Evolutionary conservation across 2,329 filamentous ascomycete genomes (phyloP).

Genomic region (Ophiognomonia clavigignenti-juglandacearum): DNA sequence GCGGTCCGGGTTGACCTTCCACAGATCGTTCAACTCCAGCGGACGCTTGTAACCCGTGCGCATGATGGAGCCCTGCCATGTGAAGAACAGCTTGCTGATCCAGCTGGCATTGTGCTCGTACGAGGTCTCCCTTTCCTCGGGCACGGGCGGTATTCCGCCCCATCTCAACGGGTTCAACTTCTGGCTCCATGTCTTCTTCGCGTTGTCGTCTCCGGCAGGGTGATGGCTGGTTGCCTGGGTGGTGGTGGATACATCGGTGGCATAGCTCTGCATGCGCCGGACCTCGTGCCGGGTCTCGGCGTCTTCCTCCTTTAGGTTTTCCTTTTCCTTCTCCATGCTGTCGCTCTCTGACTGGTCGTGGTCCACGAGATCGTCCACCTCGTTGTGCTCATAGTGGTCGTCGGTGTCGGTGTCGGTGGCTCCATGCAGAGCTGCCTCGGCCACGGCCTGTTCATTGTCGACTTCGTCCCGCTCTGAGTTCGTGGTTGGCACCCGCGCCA

Average conservation of each 20-base stretch:
- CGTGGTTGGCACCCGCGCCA: slow-evolving; percentile 16
- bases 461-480: slow-evolving; percentile 13
- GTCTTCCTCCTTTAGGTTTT: slow-evolving; percentile 18
- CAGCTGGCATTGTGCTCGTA: slow-evolving; percentile 70
- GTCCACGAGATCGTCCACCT: slow-evolving; percentile 12
- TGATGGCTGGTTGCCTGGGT: slow-evolving; percentile 36
- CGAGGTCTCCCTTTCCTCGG: slow-evolving; percentile 48
- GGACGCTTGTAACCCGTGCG: slow-evolving; percentile 78
- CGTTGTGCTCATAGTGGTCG: slow-evolving; percentile 5
- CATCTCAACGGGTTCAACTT: slow-evolving; percentile 57
- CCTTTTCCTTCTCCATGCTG: slow-evolving; percentile 12
- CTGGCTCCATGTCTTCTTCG: slow-evolving; percentile 58
- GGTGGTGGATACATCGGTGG: slow-evolving; percentile 46
- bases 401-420: not conserved
- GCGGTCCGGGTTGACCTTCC: slow-evolving; percentile 78
- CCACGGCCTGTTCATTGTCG: slow-evolving; percentile 16
- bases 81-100: slow-evolving; percentile 73
- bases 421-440: slow-evolving; percentile 10
- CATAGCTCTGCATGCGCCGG: slow-evolving; percentile 44
- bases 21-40: slow-evolving; percentile 81
- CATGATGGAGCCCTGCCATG: slow-evolving; percentile 92
- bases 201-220: slow-evolving; percentile 15
- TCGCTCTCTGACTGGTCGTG: slow-evolving; percentile 9
- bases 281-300: slow-evolving; percentile 28
- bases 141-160: slow-evolving; percentile 51